Conservation (phyloP, 305 asterid species). For the Fraxinus ornus region DNA sequence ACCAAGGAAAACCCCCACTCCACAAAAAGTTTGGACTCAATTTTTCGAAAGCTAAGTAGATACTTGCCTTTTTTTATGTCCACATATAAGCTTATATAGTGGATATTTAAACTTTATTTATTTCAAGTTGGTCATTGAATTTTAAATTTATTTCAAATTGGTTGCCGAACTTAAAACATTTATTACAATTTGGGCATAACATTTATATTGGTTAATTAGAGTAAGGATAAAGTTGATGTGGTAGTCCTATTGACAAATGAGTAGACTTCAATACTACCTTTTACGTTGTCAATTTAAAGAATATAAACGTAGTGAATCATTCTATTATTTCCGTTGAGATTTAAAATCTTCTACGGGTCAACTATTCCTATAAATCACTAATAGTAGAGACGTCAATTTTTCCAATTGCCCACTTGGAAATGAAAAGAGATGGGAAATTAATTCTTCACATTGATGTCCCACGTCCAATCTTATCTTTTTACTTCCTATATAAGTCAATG, state of each 20-base stretch:
- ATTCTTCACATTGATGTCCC: constrained; percentile 17
- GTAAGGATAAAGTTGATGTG: neutral
- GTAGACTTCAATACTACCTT: too few species aligned
- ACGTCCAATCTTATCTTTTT: constrained; percentile 28
- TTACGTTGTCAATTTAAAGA: too few species aligned
- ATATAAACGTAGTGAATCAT: too few species aligned
- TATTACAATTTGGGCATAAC: too few species aligned
- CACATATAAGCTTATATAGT: constrained; percentile 12
- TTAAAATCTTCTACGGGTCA: neutral
- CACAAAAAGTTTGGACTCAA: neutral
- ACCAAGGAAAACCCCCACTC: constrained; percentile 9
- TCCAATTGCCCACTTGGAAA: constrained; percentile 17
- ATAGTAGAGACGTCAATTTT: constrained; percentile 24
- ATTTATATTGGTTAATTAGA: too few species aligned
- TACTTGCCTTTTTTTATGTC: constrained; percentile 14
- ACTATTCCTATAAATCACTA: neutral
- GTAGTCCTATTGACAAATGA: neutral
- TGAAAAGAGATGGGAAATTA: neutral
- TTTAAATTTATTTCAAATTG: too few species aligned
- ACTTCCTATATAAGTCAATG: constrained; percentile 29
- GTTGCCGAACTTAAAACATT: neutral
- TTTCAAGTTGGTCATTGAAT: too few species aligned
- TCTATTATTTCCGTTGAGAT: neutral
- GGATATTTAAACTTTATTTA: neutral
- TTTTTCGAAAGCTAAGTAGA: neutral